Conservation (phyloP, 2,329 filamentous ascomycete species). For the Dendryphion nanum region DNA sequence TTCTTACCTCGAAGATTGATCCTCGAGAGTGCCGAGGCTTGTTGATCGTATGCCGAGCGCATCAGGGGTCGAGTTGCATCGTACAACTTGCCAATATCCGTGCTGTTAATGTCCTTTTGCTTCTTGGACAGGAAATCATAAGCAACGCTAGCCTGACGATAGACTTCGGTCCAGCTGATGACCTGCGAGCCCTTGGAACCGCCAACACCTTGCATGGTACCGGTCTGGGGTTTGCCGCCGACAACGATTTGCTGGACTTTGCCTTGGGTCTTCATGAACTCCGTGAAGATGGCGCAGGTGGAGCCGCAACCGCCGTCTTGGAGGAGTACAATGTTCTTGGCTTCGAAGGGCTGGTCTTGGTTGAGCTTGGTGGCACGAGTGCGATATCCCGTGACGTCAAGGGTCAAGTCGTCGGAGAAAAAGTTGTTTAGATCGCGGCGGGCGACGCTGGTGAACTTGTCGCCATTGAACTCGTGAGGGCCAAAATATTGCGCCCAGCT, state of each 20-base stretch:
- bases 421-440: constrained; percentile 16
- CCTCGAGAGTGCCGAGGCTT: constrained; percentile 6
- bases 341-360: constrained; percentile 23
- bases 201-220: constrained; percentile 40
- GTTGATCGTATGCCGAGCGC: constrained; percentile 8
- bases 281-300: constrained; percentile 43
- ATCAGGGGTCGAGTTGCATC: constrained; percentile 10
- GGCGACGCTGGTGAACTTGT: constrained; percentile 26
- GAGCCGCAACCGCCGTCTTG: constrained; percentile 41
- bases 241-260: constrained; percentile 39
- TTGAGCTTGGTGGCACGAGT: constrained; percentile 11
- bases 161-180: constrained; percentile 10
- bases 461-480: constrained; percentile 20
- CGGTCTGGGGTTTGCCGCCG: constrained; percentile 35
- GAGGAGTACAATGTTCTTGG: constrained; percentile 33
- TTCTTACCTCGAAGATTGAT: constrained; percentile 21
- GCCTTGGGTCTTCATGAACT: constrained; percentile 41
- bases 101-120: constrained; percentile 12
- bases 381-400: constrained; percentile 14
- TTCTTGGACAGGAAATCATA: constrained; percentile 2
- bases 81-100: constrained; percentile 12
- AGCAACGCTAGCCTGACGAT: neutral
- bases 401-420: constrained; percentile 11
- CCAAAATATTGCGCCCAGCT: constrained; percentile 34
- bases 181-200: constrained; percentile 40